Conservation (phyloP, 148 eudicot species). For the Hydrangea macrophylla region DNA sequence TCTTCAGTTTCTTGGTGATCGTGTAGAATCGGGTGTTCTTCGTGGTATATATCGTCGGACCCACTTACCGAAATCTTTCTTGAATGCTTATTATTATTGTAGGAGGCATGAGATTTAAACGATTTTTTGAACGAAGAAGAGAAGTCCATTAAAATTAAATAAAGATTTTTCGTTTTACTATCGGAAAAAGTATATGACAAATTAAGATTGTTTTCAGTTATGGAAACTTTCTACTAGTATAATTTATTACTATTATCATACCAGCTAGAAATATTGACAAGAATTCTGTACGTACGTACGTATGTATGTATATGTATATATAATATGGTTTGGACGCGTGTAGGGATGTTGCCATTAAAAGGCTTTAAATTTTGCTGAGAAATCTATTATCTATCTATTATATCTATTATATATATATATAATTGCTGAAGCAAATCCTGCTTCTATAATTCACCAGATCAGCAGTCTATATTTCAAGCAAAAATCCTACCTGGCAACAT, state of each 20-base stretch:
- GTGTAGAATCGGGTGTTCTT: constrained; percentile 37
- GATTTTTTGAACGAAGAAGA: constrained; percentile 29
- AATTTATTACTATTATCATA: too few species aligned
- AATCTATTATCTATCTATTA: too few species aligned
- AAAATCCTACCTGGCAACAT: too few species aligned
- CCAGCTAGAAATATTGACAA: background rate
- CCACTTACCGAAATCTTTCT: constrained; percentile 8
- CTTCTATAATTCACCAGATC: too few species aligned
- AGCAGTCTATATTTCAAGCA: too few species aligned
- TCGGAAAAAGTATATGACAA: too few species aligned
- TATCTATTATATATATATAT: too few species aligned
- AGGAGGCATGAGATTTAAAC: constrained; percentile 22
- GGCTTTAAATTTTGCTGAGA: background rate
- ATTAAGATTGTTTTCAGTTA: too few species aligned
- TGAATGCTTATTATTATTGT: constrained; percentile 16
- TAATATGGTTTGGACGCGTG: background rate
- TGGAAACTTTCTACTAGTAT: background rate
- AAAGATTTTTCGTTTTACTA: background rate
- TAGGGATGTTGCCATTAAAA: background rate
- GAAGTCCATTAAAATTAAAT: constrained; percentile 22
- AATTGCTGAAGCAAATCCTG: too few species aligned
- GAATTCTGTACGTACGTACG: background rate
- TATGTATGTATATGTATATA: too few species aligned
- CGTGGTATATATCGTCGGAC: constrained; percentile 15
- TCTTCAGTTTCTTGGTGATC: constrained; percentile 23